Evolutionary conservation across 169 alveolate species (phyloP).

Genomic region (Miamiensis avidus): DNA sequence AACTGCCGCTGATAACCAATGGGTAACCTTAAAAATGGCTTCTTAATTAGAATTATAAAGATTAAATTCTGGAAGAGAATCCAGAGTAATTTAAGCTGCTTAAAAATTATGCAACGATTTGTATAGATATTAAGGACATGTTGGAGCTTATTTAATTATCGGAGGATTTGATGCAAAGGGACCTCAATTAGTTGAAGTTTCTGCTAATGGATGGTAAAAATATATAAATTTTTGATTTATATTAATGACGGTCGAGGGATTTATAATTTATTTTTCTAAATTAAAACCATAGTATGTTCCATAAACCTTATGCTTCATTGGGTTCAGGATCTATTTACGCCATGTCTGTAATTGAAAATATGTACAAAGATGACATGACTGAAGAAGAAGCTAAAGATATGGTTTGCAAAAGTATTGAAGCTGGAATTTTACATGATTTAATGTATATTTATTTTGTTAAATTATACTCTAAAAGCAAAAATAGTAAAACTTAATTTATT

Average conservation of each 20-base stretch:
- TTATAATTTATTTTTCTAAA: too few relatives aligned
- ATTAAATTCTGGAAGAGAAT: constrained; percentile 90
- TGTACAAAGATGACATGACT: constrained; percentile 91
- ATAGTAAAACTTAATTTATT: not conserved
- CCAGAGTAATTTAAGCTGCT: constrained; percentile 78
- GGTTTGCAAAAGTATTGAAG: constrained; percentile 93
- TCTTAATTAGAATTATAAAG: constrained; percentile 89
- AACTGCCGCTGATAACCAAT: constrained; percentile 49
- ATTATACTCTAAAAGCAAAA: not conserved
- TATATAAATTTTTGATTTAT: constrained; percentile 75
- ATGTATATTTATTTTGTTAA: constrained; percentile 65
- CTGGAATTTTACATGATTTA: constrained; percentile 96
- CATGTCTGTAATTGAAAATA: constrained; percentile 94
- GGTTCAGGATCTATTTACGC: constrained; percentile 99
- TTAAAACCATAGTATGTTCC: not conserved
- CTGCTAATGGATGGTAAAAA: constrained; percentile 95
- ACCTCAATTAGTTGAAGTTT: constrained; percentile 91
- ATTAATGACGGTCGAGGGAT: too few relatives aligned
- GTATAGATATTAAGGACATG: constrained; percentile 92
- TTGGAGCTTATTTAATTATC: constrained; percentile 96
- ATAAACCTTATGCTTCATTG: constrained; percentile 93
- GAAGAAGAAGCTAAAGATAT: constrained; percentile 92
- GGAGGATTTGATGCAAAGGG: constrained; percentile 99
- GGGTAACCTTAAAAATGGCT: constrained; percentile 21
- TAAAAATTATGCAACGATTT: constrained; percentile 30